Conservation (phyloP, 202 grass and related monocot species). For the Tripidium arundinaceum region DNA sequence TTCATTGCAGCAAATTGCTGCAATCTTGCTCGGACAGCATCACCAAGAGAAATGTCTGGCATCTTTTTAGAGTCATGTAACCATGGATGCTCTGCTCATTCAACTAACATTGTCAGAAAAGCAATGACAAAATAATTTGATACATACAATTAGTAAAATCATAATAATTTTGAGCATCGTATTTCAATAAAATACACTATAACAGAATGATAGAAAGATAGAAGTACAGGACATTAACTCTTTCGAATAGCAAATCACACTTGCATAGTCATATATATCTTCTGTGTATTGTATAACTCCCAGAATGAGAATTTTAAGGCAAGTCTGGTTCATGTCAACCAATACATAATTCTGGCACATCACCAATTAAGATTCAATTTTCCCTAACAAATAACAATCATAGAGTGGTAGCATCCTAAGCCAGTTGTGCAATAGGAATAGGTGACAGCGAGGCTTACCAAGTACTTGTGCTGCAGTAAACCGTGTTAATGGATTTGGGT, state of each 20-base stretch:
- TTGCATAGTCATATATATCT: background rate
- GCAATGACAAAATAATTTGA: background rate
- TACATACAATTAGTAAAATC: background rate
- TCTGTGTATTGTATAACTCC: background rate
- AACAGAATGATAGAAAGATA: background rate
- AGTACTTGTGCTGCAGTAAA: slow-evolving; percentile 84
- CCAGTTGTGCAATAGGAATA: background rate
- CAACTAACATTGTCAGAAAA: slow-evolving; percentile 27
- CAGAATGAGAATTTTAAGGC: slow-evolving; percentile 2
- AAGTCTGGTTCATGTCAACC: background rate
- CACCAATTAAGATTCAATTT: background rate
- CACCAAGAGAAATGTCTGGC: slow-evolving; percentile 76
- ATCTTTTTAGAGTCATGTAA: slow-evolving; percentile 70
- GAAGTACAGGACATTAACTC: background rate
- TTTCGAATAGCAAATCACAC: background rate
- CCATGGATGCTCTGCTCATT: slow-evolving; percentile 79
- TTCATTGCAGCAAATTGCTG: slow-evolving; percentile 95
- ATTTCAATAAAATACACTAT: background rate
- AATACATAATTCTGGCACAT: slow-evolving; percentile 16
- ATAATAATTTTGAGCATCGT: background rate
- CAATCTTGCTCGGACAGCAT: slow-evolving; percentile 67
- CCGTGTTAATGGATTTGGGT: slow-evolving; percentile 65
- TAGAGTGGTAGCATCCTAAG: slow-evolving; percentile 5
- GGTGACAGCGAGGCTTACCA: slow-evolving; percentile 44
- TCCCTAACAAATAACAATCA: background rate